phyloP scores from a whole-genome alignment of 768 basidiomycete species.

The Gautieria morchelliformis region DNA sequence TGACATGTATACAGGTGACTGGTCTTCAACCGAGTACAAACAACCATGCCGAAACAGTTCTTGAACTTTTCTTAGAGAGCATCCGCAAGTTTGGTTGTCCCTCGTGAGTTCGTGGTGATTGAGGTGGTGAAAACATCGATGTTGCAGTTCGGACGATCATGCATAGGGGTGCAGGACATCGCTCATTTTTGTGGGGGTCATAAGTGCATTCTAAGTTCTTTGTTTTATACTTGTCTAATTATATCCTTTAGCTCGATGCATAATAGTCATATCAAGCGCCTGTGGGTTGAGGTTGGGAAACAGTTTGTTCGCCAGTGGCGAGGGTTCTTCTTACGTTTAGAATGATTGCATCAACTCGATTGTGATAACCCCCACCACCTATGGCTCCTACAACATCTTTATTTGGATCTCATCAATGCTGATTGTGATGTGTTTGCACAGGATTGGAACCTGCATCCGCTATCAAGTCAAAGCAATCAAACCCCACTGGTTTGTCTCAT shows the following conservation, averaged over 20 bases:
- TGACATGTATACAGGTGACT: slow-evolving; percentile 14
- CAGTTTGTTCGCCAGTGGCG: too few species aligned
- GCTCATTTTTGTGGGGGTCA: too few species aligned
- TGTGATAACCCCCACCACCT: slow-evolving; percentile 1
- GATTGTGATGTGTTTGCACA: slow-evolving; percentile 12
- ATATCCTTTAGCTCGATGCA: slow-evolving; percentile 14
- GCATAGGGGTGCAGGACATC: too few species aligned
- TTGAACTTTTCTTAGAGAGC: slow-evolving; percentile 21
- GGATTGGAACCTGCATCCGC: slow-evolving; percentile 16
- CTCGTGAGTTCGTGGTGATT: slow-evolving; percentile 25
- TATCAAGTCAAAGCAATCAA: neutral
- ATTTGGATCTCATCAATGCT: slow-evolving; percentile 11
- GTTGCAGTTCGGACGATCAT: too few species aligned
- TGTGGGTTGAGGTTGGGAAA: slow-evolving; percentile 12
- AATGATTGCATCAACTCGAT: slow-evolving; percentile 9
- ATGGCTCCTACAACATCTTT: slow-evolving; percentile 14
- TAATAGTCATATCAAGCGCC: slow-evolving; percentile 13
- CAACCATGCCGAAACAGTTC: slow-evolving; percentile 29
- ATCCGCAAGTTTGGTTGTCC: slow-evolving; percentile 21
- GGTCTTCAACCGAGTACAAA: too few species aligned
- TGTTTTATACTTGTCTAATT: neutral
- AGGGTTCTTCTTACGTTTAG: slow-evolving; percentile 13
- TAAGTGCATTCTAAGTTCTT: neutral
- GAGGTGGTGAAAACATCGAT: slow-evolving; percentile 30
- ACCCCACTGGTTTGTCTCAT: neutral